Conservation (phyloP, 1,139 yeast species). For the Suhomyces kunorum region DNA sequence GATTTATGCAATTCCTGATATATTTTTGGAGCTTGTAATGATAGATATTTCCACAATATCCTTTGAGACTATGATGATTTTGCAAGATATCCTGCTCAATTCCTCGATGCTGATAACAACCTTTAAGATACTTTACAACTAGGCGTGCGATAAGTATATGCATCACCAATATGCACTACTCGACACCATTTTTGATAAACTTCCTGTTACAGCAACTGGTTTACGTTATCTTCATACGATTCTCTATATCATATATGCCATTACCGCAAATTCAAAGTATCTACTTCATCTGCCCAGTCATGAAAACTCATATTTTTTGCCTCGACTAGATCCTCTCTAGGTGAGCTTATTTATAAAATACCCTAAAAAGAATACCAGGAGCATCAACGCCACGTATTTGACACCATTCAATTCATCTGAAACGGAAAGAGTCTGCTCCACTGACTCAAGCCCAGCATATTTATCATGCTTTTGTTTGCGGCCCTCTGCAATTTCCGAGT, state of each 20-base stretch:
- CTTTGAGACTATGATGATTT: too few relatives aligned
- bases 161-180: background rate
- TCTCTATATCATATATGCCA: background rate
- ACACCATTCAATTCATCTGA: conserved; percentile 13
- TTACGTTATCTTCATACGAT: background rate
- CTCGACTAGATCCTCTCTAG: conserved; percentile 1
- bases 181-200: background rate
- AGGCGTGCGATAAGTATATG: background rate
- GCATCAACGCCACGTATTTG: conserved; percentile 12
- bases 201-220: background rate
- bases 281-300: background rate
- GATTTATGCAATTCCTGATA: too few relatives aligned
- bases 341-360: conserved; percentile 12
- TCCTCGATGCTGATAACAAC: too few relatives aligned
- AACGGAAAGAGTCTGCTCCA: conserved; percentile 10
- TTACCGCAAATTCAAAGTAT: background rate
- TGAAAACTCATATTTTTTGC: conserved; percentile 1
- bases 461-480: background rate
- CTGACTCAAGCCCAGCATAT: conserved; percentile 6
- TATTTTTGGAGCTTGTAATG: too few relatives aligned
- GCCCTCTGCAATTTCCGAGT: background rate
- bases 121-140: too few relatives aligned
- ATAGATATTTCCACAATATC: too few relatives aligned
- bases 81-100: too few relatives aligned
- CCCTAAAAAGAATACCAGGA: conserved; percentile 12